Evolutionary conservation across 2,329 filamentous ascomycete species (phyloP), one percentile per base, ranked within the genome.

Genomic region (Paracorniculantispora psalliotae): DNA sequence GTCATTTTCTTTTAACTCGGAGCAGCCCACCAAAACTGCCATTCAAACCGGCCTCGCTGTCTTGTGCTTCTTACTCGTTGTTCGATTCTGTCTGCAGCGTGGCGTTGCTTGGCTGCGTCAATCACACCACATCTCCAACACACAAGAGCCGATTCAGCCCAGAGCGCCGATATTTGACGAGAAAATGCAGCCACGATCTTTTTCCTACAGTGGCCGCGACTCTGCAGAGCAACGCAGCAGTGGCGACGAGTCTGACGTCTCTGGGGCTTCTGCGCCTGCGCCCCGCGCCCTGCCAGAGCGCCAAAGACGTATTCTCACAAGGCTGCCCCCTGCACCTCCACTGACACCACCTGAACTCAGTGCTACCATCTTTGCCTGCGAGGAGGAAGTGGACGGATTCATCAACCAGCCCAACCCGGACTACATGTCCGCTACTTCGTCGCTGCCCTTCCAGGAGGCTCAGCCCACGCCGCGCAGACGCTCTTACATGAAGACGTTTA

Each of bases 401-500:
- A 77, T 81, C 60, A 73, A 79, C 62, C 79, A 80, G 61, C 75
- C 77, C 2, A 79, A 81, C 62, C 79, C 79, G 0, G 78, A 81
- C 62, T 81, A 81, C 68, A 71, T 72, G 61, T 75, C 72, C 30
- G 73, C 70, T 15, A 71, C 72, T 13, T 66, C 67, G 13, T 67
- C 67, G 37, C 62, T 44, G 57, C 67, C 44, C 53, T 65, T 69
- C 12, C 63, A 67, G 35, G 35, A 69, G 55, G 68, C 70, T 12
- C 57, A 64, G 30, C 66, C 70, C 10, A 71, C 69, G 23, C 71
- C 76, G 5, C 70, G 72, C 25, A 71, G 73, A 46, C 72, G 73
- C 43, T 79, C 77, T 23, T 79, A 80, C 64, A 73, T 74, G 58
- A 76, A 71, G 62, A 72, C 71, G 4, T 60, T 78, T 7, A 71